These are phyloP conservation scores for Jacaranda copaia DNA, from an alignment of 257 asterid species.

Conservation along the genomic window DNA sequence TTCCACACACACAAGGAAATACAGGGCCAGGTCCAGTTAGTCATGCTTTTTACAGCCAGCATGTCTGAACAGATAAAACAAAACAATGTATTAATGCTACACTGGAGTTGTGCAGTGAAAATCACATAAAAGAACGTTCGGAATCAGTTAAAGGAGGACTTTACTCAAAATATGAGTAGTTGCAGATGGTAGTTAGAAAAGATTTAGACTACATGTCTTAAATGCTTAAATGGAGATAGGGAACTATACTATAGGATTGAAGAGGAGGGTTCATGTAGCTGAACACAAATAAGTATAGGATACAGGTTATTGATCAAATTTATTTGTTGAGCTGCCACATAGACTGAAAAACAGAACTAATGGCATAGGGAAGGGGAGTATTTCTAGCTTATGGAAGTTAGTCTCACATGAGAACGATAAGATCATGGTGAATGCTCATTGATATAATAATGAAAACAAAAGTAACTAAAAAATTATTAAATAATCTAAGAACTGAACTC, in stretches of 20 bases:
- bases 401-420: neutral
- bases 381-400: neutral
- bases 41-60: neutral
- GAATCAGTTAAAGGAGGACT: neutral
- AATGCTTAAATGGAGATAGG: neutral
- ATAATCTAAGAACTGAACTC: neutral
- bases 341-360: neutral
- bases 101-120: neutral
- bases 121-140: neutral
- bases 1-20: neutral
- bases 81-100: neutral
- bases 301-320: neutral
- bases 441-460: neutral
- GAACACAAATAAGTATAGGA: neutral
- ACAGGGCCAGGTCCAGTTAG: neutral
- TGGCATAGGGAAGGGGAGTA: neutral
- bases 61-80: neutral
- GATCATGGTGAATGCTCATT: slow-evolving; percentile 3
- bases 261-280: neutral
- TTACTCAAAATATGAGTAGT: neutral
- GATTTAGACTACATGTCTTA: neutral
- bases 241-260: neutral
- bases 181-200: neutral
- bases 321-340: neutral
- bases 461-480: neutral